These are phyloP conservation scores for Fusarium globosum DNA, from an alignment of 2,329 filamentous ascomycete genomes.

Conservation along the genomic window DNA sequence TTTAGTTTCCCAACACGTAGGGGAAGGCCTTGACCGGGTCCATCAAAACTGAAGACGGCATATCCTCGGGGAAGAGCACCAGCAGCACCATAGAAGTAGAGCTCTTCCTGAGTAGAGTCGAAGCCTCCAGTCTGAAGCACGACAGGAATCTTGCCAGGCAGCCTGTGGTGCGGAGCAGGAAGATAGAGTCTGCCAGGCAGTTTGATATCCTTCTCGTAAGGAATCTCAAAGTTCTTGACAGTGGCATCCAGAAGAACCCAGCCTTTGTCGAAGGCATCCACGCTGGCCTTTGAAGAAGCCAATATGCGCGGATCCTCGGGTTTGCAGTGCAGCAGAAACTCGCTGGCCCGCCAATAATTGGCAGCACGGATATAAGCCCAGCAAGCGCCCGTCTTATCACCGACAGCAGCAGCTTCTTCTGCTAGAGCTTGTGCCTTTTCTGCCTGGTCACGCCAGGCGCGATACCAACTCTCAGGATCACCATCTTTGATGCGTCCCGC, in stretches of 20 bases:
- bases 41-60: slow-evolving; percentile 58
- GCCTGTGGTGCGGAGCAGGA: slow-evolving; percentile 38
- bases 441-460: slow-evolving; percentile 48
- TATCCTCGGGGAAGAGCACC: slow-evolving; percentile 51
- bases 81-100: slow-evolving; percentile 50
- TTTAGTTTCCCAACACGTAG: slow-evolving; percentile 44
- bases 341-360: slow-evolving; percentile 54
- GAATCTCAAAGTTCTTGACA: slow-evolving; percentile 50
- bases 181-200: slow-evolving; percentile 54
- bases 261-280: slow-evolving; percentile 41
- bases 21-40: slow-evolving; percentile 57
- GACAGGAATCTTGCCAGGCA: slow-evolving; percentile 48
- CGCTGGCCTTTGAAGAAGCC: slow-evolving; percentile 4
- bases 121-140: slow-evolving; percentile 51
- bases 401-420: slow-evolving; percentile 46
- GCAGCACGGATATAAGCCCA: slow-evolving; percentile 53
- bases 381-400: slow-evolving; percentile 48
- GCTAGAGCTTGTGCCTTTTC: slow-evolving; percentile 50
- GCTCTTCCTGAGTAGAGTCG: slow-evolving; percentile 55
- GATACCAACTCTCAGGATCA: slow-evolving; percentile 55
- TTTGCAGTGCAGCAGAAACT: slow-evolving; percentile 46
- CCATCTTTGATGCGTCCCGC: slow-evolving; percentile 50
- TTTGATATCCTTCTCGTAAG: slow-evolving; percentile 48
- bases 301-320: slow-evolving; percentile 45
- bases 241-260: slow-evolving; percentile 44